A percentile compares a stretch with the other conserved stretches of the same genome.
phyloP scores from a whole-genome alignment of 2,329 filamentous ascomycete species.

The Aschersonia sp. region DNA sequence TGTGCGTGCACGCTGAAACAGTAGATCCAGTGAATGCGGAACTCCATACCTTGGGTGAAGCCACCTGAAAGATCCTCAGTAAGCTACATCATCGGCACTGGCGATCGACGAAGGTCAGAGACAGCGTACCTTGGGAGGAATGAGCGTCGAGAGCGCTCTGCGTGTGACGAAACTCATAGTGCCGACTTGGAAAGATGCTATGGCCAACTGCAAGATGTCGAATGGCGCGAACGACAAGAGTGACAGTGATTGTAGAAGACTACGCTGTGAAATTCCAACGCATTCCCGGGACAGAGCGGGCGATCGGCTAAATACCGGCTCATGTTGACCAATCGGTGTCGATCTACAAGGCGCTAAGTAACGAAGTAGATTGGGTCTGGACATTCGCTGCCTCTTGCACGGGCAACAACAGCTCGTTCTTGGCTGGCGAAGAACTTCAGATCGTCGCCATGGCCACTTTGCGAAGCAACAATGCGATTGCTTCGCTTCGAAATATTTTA shows the following conservation, averaged over 20 bases:
- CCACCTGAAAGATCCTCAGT: constrained; percentile 39
- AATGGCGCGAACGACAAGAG: too few species aligned
- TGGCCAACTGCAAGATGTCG: not conserved
- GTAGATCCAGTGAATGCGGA: not conserved
- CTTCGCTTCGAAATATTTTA: constrained; percentile 33
- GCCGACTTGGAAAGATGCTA: constrained; percentile 15
- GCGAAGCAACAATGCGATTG: constrained; percentile 38
- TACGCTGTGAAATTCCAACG: too few species aligned
- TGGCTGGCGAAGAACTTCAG: constrained; percentile 9
- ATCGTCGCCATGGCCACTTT: constrained; percentile 48
- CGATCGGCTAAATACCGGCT: too few species aligned
- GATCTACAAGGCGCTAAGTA: too few species aligned
- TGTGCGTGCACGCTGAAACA: too few species aligned
- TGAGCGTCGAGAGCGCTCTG: constrained; percentile 92
- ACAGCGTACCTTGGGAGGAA: constrained; percentile 81
- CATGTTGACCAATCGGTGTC: too few species aligned
- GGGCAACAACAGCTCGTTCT: too few species aligned
- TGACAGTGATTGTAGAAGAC: too few species aligned
- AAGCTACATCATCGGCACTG: constrained; percentile 7
- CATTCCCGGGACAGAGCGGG: too few species aligned
- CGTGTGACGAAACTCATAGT: constrained; percentile 88
- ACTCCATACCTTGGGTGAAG: constrained; percentile 59
- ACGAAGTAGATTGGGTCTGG: too few species aligned
- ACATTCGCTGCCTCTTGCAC: too few species aligned
- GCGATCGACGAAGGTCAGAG: constrained; percentile 1